Evolutionary conservation across 805 yeast genomes (phyloP), one percentile per base, ranked within the genome.

Genomic region (Suhomyces emberorum): DNA sequence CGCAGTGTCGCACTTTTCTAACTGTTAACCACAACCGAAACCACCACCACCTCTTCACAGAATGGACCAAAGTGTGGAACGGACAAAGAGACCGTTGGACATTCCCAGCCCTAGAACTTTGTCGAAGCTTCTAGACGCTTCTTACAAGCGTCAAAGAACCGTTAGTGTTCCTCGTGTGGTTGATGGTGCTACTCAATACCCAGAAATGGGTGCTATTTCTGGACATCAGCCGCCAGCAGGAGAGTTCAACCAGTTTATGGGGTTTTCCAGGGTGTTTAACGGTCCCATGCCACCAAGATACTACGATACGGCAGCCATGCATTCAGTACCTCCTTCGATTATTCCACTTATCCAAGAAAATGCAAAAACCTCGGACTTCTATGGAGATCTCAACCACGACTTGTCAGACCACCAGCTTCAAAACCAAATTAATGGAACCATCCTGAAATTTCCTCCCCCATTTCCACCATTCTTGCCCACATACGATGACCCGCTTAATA

Each of bases 401-500:
- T 36, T 39, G 32, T 22, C 35, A 4, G 51, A 48, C 29, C 32
- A 41, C 17, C 40, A 40, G 9, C 32, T 45, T 16, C 23, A 24
- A 6, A 19, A 33, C 16, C 68, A 63, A 41, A 39, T 60, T 14
- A 30, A 38, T 7, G 48, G 51, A 17, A 57, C 59, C 8, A 35
- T 57, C 16, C 38, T 34, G 29, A 46, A 46, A 21, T 65, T 60
- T 37, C 71, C 71, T 3, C 73, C 73, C 1, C 73, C 73, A 4
- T 34, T 51, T 14, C 67, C 72, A 11, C 72, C 72, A 6, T 45
- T 32, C 8, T 19, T 34, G 11, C 39, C 34, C 4, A 20, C 9
- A n/a, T 31, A 26, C 19, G 35, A 30, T 4, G 41, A 38, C 19
- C 25, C 34, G 2, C n/a, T 7, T 7, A n/a, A 23, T n/a, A 11